Evolutionary conservation across 1,284 basidiomycete species (phyloP), one percentile per base, ranked within the genome.

Genomic region (Coniferiporia sulphurascens): DNA sequence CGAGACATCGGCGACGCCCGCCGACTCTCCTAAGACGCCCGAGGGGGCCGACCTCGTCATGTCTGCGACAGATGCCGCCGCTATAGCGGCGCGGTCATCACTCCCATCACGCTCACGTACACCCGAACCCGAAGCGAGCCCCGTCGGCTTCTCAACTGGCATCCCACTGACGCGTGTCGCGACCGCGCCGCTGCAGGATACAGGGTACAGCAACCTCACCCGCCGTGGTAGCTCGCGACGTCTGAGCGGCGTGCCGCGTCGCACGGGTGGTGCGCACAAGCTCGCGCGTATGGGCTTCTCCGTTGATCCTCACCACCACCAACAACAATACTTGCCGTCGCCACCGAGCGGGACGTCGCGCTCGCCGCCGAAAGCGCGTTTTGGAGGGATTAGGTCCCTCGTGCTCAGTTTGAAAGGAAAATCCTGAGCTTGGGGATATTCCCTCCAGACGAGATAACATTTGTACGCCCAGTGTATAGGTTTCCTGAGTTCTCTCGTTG

Each of bases 1-100:
- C 60, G 71, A 73, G 59, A 71, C 70, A 6, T 50, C 46, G 8
- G 61, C 64, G 43, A 60, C 62, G 46, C 62, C 46, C 15, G 54
- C 59, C n/a, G 61, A 59, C 17, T 59, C 61, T 8, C 61, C 61
- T 10, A 44, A 52, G 44, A 56, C 56, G 8, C 49, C 54, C 9
- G 60, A 61, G 19, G 21, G 50, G 7, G 50, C 45, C 13, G 43
- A 44, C 19, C 48, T 22, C 56, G 43, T 58, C n/a, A n/a, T 35
- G 19, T 21, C 51, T 10, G n/a, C 21, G 22, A 27, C 19, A 8
- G 34, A 21, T 9, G 43, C 17, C 36, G 32, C 21, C n/a, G 36
- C 43, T 12, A 10, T 45, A 17, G 38, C 10, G 22, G 15, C 17
- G 50, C 22, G 8, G n/a, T 17, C 36, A 3, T 51, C 44, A 3